Evolutionary conservation across 1,139 yeast genomes (phyloP), one percentile per base, ranked within the genome.

Genomic region (Meyerozyma smithsonii): DNA sequence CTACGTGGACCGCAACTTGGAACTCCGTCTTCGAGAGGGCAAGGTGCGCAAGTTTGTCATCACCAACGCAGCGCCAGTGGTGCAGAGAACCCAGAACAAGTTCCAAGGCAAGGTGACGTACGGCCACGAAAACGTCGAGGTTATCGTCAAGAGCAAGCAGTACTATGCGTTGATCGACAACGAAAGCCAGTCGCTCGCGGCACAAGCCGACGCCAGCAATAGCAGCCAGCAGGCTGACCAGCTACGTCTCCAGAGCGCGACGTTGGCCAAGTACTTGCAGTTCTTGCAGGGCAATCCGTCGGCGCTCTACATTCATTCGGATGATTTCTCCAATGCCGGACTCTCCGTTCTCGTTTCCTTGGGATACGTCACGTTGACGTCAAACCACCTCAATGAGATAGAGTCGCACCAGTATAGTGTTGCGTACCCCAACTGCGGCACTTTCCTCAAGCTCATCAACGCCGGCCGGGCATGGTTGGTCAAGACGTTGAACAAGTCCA

Each of bases 351-450:
- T 84, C 32, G 66, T 81, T 0, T 55, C 58, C n/a, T 49, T 63
- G 5, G 89, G 89, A 1, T 74, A 71, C 44, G 57, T 82, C 5
- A 77, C 85, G 0, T 55, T 82, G 28, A 66, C 75, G 0, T 69
- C 75, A 4, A 71, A 71, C 46, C 74, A 70, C 36, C 62, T 72
- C 33, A 72, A 77, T 35, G 77, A 74, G 39, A 69, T 72, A 30
- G 75, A 56, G 30, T 62, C 52, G 14, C 74, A 65, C 44, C 70
- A 58, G 46, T 73, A 77, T 54, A 64, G 73, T 17, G 55, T 84
- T 2, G 66, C 85, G 2, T 66, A 77, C 19, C 94, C 94, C 0
- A 74, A 72, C 45, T 70, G 83, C 51, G 94, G 84, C 2, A 68
- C 76, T 0, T 76, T 63, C 45, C 63, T 77, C 39, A 74, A 72